Evolutionary conservation across 1,139 yeast genomes (phyloP).

Genomic region (Waltiozyma sp.): DNA sequence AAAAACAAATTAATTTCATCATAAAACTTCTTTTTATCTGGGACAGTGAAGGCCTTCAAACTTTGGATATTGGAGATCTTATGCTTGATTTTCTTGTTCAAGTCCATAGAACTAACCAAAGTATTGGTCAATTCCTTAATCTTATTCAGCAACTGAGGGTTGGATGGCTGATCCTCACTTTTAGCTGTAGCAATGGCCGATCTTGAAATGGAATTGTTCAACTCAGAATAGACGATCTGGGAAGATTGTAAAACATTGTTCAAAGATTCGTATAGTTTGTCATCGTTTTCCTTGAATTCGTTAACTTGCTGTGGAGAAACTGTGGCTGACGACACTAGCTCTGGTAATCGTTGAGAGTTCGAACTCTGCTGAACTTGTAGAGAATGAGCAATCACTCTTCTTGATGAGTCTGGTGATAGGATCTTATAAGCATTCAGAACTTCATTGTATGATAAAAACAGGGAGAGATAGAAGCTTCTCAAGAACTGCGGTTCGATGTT

Average conservation of each 20-base stretch:
- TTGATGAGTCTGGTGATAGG: constrained; percentile 27
- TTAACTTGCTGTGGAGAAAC: constrained; percentile 23
- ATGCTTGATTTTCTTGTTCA: constrained; percentile 55
- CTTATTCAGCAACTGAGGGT: constrained; percentile 28
- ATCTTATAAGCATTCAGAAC: constrained; percentile 60
- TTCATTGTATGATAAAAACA: constrained; percentile 69
- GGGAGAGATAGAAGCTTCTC: constrained; percentile 59
- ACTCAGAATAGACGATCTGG: constrained; percentile 66
- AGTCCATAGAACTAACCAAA: constrained; percentile 74
- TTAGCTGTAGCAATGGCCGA: constrained; percentile 49
- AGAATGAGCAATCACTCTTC: constrained; percentile 11
- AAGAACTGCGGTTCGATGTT: constrained; percentile 59
- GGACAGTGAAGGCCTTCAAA: constrained; percentile 34
- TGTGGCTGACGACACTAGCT: constrained; percentile 4
- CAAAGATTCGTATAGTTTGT: constrained; percentile 64
- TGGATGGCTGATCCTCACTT: constrained; percentile 13
- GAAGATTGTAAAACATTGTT: constrained; percentile 68
- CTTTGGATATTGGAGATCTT: constrained; percentile 44
- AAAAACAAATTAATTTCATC: constrained; percentile 79
- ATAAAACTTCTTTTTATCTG: constrained; percentile 63
- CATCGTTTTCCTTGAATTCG: constrained; percentile 49
- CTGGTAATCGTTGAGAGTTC: not conserved
- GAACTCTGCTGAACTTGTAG: constrained; percentile 9
- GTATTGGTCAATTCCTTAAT: constrained; percentile 70
- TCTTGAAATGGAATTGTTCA: constrained; percentile 66